Evolutionary conservation across 176 grass and related monocot species (phyloP), one percentile per base, ranked within the genome.

Genomic region (Carex scoparia): DNA sequence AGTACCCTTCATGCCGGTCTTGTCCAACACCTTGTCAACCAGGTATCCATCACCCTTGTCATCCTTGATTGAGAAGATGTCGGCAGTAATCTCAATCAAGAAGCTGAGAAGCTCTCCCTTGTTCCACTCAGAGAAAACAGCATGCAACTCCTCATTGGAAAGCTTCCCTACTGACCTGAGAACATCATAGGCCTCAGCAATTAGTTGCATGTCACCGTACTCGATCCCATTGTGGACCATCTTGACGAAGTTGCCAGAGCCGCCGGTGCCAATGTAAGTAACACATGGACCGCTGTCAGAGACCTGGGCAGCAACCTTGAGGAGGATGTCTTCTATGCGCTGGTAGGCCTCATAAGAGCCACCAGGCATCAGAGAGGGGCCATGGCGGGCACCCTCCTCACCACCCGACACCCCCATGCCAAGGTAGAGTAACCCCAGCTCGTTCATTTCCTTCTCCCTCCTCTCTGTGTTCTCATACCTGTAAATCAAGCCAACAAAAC

Each of bases 161-260:
- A 95, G 88, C 83, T 95, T 95, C 10, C 93, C 93, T 0, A 92
- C 93, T 0, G 91, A 92, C 76, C 90, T 92, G 46, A 95, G 87
- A 72, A 92, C 93, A 19, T 95, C 93, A 58, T 95, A 95, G 1
- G 93, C 93, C 84, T 95, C 93, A 62, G 90, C 73, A 0, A 95
- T 95, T 31, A 95, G 87, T 11, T 95, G 93, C 91, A 95, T 95
- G 49, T 95, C 91, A 80, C 93, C 93, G 1, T 95, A 95, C 72
- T 95, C 93, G 3, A 92, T 95, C 4, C 93, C 93, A 42, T 95
- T 95, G 86, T 95, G 93, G 72, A 92, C 86, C 93, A 95, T 95
- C 88, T 95, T 95, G 19, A 95, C 93, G 30, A 95, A 95, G 80
- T 95, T 95, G 49, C 91, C 91, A 3, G 93, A 95, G 8, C 93